Conservation (phyloP, 2,329 filamentous ascomycete genomes). For the Diaporthe citriasiana region DNA sequence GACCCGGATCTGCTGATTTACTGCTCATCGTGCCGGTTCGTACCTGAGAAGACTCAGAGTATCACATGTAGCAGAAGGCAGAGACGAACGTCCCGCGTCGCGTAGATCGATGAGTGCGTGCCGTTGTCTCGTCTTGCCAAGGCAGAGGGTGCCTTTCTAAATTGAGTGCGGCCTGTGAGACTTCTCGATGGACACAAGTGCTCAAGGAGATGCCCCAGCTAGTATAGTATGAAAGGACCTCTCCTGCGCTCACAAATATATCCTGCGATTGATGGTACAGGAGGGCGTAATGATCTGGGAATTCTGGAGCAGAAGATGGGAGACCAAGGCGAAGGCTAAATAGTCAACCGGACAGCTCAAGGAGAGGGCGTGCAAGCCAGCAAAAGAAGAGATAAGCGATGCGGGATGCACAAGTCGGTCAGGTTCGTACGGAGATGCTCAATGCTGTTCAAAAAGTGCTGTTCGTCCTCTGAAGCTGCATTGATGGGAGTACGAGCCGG, state of each 20-base stretch:
- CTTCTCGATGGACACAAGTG: neutral
- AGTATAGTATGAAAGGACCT: neutral
- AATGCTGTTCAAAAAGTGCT: constrained; percentile 6
- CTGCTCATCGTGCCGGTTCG: neutral
- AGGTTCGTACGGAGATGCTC: neutral
- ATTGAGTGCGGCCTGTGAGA: neutral
- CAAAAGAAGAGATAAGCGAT: constrained; percentile 4
- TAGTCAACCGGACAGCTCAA: constrained; percentile 4
- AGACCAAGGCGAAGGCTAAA: constrained; percentile 15
- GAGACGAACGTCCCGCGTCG: neutral
- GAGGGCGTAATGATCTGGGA: neutral
- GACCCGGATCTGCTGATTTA: neutral
- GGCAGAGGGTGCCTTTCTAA: neutral
- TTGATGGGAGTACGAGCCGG: constrained; percentile 10
- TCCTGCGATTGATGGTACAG: neutral
- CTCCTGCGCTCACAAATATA: neutral
- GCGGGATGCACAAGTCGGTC: neutral
- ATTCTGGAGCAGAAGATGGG: neutral
- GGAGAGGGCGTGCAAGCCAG: neutral
- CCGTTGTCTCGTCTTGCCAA: neutral
- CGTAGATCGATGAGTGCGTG: neutral
- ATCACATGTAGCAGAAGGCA: neutral
- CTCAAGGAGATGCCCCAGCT: neutral
- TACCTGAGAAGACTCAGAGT: neutral
- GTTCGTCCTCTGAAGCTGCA: neutral